phyloP scores from a whole-genome alignment of 257 asterid species.

The Linderniella brevidens region DNA sequence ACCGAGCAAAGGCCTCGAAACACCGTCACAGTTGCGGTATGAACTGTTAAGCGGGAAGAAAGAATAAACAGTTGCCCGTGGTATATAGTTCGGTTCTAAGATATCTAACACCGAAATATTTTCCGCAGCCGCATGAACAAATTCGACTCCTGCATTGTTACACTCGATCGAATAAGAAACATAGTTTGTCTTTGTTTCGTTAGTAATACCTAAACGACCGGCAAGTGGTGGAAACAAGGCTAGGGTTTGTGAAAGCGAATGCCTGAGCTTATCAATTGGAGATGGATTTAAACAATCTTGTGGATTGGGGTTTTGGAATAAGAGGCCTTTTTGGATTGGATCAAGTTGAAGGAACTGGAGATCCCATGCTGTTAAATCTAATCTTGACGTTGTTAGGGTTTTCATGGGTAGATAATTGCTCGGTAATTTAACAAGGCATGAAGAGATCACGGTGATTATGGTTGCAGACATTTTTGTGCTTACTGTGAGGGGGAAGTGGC shows the following conservation, averaged over 20 bases:
- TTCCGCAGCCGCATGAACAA: conserved; percentile 13
- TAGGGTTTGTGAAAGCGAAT: conserved; percentile 15
- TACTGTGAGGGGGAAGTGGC: too few species aligned
- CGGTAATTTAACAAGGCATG: conserved; percentile 13
- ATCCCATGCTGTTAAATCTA: conserved; percentile 26
- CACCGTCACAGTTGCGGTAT: conserved; percentile 11
- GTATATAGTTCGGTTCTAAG: conserved; percentile 6
- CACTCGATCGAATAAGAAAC: conserved; percentile 12
- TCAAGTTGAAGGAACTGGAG: conserved; percentile 13
- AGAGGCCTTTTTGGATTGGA: conserved; percentile 22
- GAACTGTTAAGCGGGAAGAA: conserved; percentile 17
- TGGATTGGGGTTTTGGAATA: conserved; percentile 15
- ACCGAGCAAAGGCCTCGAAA: conserved; percentile 17
- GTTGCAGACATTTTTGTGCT: too few species aligned
- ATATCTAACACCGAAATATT: conserved; percentile 10
- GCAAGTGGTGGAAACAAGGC: conserved; percentile 24
- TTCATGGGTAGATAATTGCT: neutral
- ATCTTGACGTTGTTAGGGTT: neutral
- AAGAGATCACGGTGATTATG: conserved; percentile 10
- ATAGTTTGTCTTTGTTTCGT: neutral
- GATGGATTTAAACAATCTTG: too few species aligned
- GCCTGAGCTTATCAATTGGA: conserved; percentile 15
- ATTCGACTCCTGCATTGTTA: conserved; percentile 14
- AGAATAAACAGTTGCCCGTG: conserved; percentile 11
- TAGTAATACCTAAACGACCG: conserved; percentile 17